Conservation (phyloP, 2,329 filamentous ascomycete species). For the Xylaria sp. region DNA sequence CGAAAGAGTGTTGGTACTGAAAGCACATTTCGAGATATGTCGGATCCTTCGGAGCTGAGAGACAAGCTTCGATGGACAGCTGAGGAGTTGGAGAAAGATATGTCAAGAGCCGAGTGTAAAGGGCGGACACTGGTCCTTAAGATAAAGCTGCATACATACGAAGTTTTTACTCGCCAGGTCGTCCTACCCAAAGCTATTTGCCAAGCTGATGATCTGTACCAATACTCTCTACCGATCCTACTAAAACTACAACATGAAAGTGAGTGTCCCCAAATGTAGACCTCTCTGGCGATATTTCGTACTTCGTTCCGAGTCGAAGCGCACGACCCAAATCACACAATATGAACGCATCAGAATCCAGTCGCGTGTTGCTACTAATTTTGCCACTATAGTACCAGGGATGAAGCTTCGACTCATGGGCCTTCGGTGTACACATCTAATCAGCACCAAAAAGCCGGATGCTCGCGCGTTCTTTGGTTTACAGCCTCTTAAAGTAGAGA, state of each 20-base stretch:
- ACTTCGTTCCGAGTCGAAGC: neutral
- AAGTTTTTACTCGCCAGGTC: constrained; percentile 86
- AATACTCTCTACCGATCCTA: constrained; percentile 83
- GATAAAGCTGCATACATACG: constrained; percentile 93
- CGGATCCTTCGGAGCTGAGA: constrained; percentile 72
- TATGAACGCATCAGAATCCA: neutral
- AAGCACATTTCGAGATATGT: constrained; percentile 86
- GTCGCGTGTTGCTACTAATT: constrained; percentile 7
- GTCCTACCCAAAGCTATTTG: constrained; percentile 77
- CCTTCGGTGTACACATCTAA: constrained; percentile 84
- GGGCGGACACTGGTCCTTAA: constrained; percentile 93
- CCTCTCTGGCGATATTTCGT: neutral
- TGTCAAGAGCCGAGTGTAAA: constrained; percentile 82
- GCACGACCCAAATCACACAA: neutral
- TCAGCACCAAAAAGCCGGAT: constrained; percentile 84
- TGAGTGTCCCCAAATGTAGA: constrained; percentile 21
- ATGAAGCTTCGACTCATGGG: constrained; percentile 89
- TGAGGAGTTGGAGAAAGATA: constrained; percentile 86
- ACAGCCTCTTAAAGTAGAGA: constrained; percentile 51
- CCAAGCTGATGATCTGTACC: constrained; percentile 84
- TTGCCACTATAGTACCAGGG: constrained; percentile 61
- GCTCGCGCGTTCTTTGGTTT: constrained; percentile 83
- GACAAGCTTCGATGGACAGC: constrained; percentile 84
- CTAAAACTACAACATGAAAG: constrained; percentile 83
- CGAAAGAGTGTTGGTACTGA: constrained; percentile 95